Base-by-base conservation (phyloP, 2,329 filamentous ascomycete species). In the Graphiopsis chlorocephala region DNA sequence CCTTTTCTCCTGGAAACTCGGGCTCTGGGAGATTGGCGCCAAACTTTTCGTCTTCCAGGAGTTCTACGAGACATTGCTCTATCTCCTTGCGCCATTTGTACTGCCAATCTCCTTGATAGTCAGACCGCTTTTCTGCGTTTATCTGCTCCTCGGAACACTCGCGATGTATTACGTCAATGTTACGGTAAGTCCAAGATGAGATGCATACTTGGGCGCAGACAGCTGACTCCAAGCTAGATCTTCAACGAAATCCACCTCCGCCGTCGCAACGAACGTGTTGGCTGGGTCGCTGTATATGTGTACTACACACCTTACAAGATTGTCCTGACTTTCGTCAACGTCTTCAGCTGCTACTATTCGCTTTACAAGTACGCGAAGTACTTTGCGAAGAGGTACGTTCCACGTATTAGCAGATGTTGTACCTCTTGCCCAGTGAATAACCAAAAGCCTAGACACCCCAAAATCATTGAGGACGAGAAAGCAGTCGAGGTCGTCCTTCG, bases 31-130 rank as follows among this genome's bases (percentile, higher is more conserved):
- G 66, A 66, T 84, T n/a, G 80, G 80, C 3, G 75, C 81, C 1
- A 84, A 84, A 71, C 69, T 83, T 12, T 82, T 81, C 48, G 81
- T 83, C 17, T 78, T 81, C 53, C 79, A 82, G 67, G 81, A 83
- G 73, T 73, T 82, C 23, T 58, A 58, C 33, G 55, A 58, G 33
- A 58, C 55, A 20, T 23, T 45, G 31, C 26, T 83, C 25, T 81
- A 81, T 66, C 74, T 83, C 17, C 67, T 80, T 33, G 78, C 79
- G 0, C 80, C 80, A 1, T 80, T 83, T 64, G 72, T 82, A 15
- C 70, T 83, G 0, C 79, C 79, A 1, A 80, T 83, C 6, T 79
- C 79, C 0, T 78, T 83, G 65, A 71, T 78, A 48, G 77, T 81
- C 20, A 72, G 76, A 12, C 80, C 80, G 11, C 67, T 64, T 1